Conservation (phyloP, 2,329 filamentous ascomycete genomes). For the Colletotrichum falcatum region DNA sequence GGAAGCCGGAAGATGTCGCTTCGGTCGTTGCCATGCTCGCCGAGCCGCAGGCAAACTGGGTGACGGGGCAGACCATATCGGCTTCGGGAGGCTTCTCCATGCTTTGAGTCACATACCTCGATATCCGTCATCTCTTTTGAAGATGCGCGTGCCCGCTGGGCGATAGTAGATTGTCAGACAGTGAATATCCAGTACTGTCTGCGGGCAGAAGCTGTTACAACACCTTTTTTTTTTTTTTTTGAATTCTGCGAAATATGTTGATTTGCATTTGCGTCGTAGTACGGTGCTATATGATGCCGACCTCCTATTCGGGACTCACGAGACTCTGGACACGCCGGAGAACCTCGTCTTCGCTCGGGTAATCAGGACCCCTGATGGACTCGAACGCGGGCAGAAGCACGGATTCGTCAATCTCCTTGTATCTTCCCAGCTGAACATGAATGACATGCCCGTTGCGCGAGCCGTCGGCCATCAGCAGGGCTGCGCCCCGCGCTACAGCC, state of each 20-base stretch:
- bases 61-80: slow-evolving; percentile 25
- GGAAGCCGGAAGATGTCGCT: slow-evolving; percentile 23
- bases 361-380: slow-evolving; percentile 48
- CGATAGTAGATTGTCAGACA: background rate
- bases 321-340: slow-evolving; percentile 42
- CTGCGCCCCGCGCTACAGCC: slow-evolving; percentile 61
- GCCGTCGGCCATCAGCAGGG: slow-evolving; percentile 61
- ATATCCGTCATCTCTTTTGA: too few relatives aligned
- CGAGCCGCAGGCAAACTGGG: slow-evolving; percentile 19
- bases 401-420: slow-evolving; percentile 65
- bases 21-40: slow-evolving; percentile 21
- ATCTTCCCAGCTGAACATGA: slow-evolving; percentile 61
- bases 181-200: background rate
- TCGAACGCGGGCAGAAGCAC: slow-evolving; percentile 51
- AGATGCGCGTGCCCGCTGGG: background rate
- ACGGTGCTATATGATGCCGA: background rate
- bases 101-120: background rate
- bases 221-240: too few relatives aligned
- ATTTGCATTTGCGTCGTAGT: background rate
- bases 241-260: background rate
- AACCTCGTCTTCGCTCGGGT: slow-evolving; percentile 52
- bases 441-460: slow-evolving; percentile 63
- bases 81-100: slow-evolving; percentile 21
- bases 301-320: background rate
- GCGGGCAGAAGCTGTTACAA: background rate